Evolutionary conservation across 148 eudicot species (phyloP).

Genomic region (Vaccinium myrtillus): DNA sequence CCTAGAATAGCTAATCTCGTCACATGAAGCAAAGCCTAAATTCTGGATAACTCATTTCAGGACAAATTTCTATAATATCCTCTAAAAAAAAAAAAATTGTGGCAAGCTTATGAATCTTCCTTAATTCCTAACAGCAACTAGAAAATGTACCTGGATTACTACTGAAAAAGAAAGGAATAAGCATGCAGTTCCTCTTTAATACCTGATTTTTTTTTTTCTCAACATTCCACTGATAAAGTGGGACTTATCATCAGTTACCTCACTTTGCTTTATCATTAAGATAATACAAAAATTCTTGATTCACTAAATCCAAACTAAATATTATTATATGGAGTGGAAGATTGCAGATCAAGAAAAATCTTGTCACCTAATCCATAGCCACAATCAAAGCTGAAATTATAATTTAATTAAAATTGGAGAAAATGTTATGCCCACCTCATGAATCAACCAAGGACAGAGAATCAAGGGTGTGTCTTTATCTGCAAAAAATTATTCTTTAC

Average conservation of each 20-base stretch:
- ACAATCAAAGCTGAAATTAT: neutral
- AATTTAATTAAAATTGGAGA: neutral
- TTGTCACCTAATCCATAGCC: neutral
- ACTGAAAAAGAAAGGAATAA: neutral
- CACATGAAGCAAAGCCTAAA: neutral
- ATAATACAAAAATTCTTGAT: neutral
- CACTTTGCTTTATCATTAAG: neutral
- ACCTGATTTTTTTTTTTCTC: neutral
- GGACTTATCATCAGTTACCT: neutral
- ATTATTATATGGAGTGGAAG: neutral
- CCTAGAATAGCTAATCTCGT: neutral
- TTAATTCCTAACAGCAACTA: neutral
- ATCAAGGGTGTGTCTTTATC: conserved; percentile 7
- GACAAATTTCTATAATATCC: too few species aligned
- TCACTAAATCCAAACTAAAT: conserved; percentile 8
- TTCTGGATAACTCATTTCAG: neutral
- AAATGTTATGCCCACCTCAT: neutral
- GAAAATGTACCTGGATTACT: conserved; percentile 1
- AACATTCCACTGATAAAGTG: neutral
- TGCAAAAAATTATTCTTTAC: conserved; percentile 5
- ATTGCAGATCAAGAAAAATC: conserved; percentile 16
- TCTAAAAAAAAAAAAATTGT: neutral
- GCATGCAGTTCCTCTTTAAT: neutral
- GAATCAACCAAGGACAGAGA: neutral
- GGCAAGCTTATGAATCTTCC: neutral